Evolutionary conservation across 805 yeast species (phyloP), one percentile per base, ranked within the genome.

Genomic region (Starmerella tilneyi): DNA sequence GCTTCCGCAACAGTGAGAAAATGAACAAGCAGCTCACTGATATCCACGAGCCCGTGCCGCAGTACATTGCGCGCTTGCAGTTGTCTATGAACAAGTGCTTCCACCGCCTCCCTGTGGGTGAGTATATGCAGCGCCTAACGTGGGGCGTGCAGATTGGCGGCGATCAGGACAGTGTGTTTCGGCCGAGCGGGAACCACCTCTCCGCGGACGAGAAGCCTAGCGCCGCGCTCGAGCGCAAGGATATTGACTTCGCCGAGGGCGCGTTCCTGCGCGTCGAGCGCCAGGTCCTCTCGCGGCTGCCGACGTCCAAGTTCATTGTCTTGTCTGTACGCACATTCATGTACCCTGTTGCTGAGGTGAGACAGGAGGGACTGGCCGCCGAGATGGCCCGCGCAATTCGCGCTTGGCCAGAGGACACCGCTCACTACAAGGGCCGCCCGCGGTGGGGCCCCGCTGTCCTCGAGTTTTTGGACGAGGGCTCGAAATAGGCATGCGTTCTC

Each of bases 21-120:
- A 66, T 74, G 50, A 64, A 76, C 56, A 61, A 66, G 51, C 75
- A 79, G 3, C 62, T 83, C 34, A 73, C 81, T 0, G 63, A 59
- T 37, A 74, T 83, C 46, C 92, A 83, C 58, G 71, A 61, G 3
- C 88, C 88, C 0, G 92, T 82, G 3, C 92, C 92, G 0, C 74
- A 72, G 45, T 83, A 83, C 55, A 59, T 65, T 35, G 62, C 71
- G 23, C 71, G 76, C 48, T 64, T 83, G 34, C 71, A 74, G 57
- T 54, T 67, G 5, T 72, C 82, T 23, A 81, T 83, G 89, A 75
- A 75, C 56, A 72, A 71, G 50, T 81, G 78, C 56, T 81, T 83
- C 58, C 65, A 67, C 23, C 69, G 42, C 16, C 30, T 52, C 39
- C 34, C 46, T 29, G 43, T 46, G 2, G 67, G 70, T 24, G 74